phyloP scores from a whole-genome alignment of 2,329 filamentous ascomycete species.

The Alternaria brassicicola region DNA sequence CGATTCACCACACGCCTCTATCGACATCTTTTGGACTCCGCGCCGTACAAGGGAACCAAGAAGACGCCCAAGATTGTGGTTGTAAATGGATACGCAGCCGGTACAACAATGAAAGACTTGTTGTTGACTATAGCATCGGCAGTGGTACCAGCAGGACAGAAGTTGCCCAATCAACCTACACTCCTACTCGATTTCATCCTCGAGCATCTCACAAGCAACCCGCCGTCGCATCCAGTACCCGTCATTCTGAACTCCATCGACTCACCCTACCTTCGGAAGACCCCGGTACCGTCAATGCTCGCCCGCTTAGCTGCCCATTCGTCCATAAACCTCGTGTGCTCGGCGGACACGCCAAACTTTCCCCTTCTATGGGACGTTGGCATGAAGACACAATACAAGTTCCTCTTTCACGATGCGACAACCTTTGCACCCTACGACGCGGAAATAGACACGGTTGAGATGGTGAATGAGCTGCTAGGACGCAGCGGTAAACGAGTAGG shows the following conservation, averaged over 20 bases:
- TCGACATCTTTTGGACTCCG: conserved; percentile 43
- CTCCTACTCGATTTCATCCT: conserved; percentile 72
- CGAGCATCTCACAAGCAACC: conserved; percentile 59
- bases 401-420: conserved; percentile 92
- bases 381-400: conserved; percentile 80
- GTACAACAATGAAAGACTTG: conserved; percentile 70
- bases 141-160: conserved; percentile 58
- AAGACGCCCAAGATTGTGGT: conserved; percentile 71
- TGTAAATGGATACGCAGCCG: conserved; percentile 81
- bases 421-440: conserved; percentile 78
- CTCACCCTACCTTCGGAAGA: conserved; percentile 73
- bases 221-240: conserved; percentile 58
- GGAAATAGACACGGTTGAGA: conserved; percentile 85
- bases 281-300: conserved; percentile 72
- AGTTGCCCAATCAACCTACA: conserved; percentile 68
- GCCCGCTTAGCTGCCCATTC: conserved; percentile 77
- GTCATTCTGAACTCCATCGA: conserved; percentile 89
- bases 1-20: conserved; percentile 76
- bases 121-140: conserved; percentile 71
- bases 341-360: conserved; percentile 87
- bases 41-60: conserved; percentile 37
- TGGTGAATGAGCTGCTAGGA: conserved; percentile 85
- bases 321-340: conserved; percentile 74
- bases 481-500: conserved; percentile 79
- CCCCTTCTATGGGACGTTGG: conserved; percentile 87